Evolutionary conservation across 2,329 filamentous ascomycete species (phyloP), one percentile per base, ranked within the genome.

Genomic region (Paramyrothecium roridum): DNA sequence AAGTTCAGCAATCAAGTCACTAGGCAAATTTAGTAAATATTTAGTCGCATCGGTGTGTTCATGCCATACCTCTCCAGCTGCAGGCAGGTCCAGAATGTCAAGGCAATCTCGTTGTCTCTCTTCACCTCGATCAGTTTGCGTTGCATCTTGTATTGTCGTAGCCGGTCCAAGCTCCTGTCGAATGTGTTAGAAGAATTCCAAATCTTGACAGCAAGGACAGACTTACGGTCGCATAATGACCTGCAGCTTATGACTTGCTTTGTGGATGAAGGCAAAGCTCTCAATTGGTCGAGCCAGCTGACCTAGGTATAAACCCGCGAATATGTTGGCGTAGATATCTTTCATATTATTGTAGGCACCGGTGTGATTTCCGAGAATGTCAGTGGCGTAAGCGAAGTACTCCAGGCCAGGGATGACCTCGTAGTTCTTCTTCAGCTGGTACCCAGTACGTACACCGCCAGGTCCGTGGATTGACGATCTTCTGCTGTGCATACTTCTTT

Each of bases 61-160:
- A 8, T 3, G 4, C 21, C 72, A 62, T 71, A 91, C 88, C 88
- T 96, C 72, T 98, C 93, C 12, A 98, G 80, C 67, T 98, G 93
- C 59, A 97, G 76, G 68, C 91, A 96, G 8, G 93, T 95, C 93
- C 93, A 98, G 65, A 93, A 97, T 0, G 91, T 88, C 63, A 96
- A 81, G 16, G 88, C 78, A 37, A 88, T 78, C 55, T 88, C 79
- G 65, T 92, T 90, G 63, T 73, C 70, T 61, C 71, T 73, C 55
- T 68, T 71, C 43, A 76, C 78, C 43, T 71, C 73, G 30, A 79
- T 72, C 61, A 77, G 63, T 55, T 70, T 60, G 47, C 63, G 63
- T 34, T 71, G 63, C 1, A 65, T 63, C 56, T 76, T 75, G 52
- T 79, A 66, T 55, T 68, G 72, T 8, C 73, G 73, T 55, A 83